Evolutionary conservation across 169 alveolate genomes (phyloP), one percentile per base, ranked within the genome.

Genomic region (Plasmodium knowlesi): DNA sequence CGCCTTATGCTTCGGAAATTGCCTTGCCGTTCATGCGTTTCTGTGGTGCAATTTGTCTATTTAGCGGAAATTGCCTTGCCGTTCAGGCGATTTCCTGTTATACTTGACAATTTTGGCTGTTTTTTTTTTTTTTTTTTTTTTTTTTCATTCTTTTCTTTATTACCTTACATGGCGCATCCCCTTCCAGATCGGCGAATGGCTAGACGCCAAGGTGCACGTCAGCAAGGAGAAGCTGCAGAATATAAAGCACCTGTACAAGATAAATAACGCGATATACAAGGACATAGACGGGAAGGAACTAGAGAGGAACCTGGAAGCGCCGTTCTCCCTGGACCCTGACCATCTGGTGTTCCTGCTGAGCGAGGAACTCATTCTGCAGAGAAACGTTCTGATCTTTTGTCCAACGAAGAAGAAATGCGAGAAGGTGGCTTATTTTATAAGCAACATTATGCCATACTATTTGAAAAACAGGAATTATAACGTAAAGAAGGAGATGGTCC

Each of bases 351-450:
- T 30, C 72, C 14, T 88, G 34, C 28, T 88, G 25, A 80, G 83
- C 34, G 94, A 88, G 71, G 94, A 88, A 79, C 81, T 88, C 41
- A 80, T 80, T 78, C 72, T 88, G 22, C 81, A 88, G 72, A 53
- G 74, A 14, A 88, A 88, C 81, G 94, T 88, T 19, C 81, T 88
- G 71, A 88, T 88, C 79, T 88, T 88, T 88, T 88, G 94, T 32
- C 89, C 90, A 3, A 78, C 94, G 5, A 88, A 57, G 71, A 79
- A 88, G 54, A 78, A 80, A 30, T 39, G 83, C n/a, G 94, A 88
- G 79, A 9, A 88, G 43, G 41, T 80, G n/a, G 94, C 89, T 3
- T 22, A 30, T n/a, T 88, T 88, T 22, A 61, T 88, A 57, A 79
- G 94, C 82, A 80, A 8, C 32, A 39, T 78, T 39, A 54, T 88